Percentiles rank a stretch among this genome's conserved stretches.
These are phyloP conservation scores for Mariannaea sp. DNA, from an alignment of 2,329 filamentous ascomycete genomes.

Conservation along the genomic window DNA sequence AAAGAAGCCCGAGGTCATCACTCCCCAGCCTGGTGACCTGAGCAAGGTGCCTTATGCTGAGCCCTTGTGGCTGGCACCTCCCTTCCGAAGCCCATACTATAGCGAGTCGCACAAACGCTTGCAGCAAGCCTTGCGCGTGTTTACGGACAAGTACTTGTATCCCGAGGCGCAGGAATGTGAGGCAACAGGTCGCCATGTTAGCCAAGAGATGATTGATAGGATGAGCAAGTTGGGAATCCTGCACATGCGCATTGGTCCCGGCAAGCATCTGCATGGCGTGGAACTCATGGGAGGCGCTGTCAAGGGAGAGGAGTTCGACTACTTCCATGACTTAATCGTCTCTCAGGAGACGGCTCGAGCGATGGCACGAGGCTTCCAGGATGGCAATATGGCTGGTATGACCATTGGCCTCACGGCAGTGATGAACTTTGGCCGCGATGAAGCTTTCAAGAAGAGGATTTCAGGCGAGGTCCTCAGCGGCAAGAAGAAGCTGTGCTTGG, in stretches of 20 bases:
- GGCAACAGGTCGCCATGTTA: constrained; percentile 72
- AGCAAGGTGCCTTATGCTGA: constrained; percentile 83
- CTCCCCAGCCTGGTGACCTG: constrained; percentile 71
- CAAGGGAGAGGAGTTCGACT: constrained; percentile 81
- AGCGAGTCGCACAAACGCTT: constrained; percentile 72
- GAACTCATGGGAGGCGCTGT: constrained; percentile 70
- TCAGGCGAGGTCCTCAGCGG: constrained; percentile 75
- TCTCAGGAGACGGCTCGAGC: constrained; percentile 73
- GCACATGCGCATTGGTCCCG: constrained; percentile 83
- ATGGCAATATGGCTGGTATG: constrained; percentile 88
- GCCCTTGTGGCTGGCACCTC: constrained; percentile 78
- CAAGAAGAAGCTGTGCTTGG: constrained; percentile 86
- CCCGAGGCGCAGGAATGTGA: constrained; percentile 80
- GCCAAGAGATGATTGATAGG: constrained; percentile 72
- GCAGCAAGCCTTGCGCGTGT: constrained; percentile 71
- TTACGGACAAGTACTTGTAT: constrained; percentile 71
- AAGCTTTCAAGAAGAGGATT: constrained; percentile 67
- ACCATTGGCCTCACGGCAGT: constrained; percentile 80
- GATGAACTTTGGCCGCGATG: constrained; percentile 75
- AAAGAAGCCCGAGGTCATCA: constrained; percentile 76
- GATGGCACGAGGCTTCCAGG: constrained; percentile 80
- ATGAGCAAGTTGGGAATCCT: constrained; percentile 77
- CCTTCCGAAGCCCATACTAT: constrained; percentile 82
- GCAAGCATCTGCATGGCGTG: constrained; percentile 77
- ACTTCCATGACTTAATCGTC: constrained; percentile 81